Evolutionary conservation across 169 alveolate species (phyloP).

Genomic region (Eimeria acervulina): DNA sequence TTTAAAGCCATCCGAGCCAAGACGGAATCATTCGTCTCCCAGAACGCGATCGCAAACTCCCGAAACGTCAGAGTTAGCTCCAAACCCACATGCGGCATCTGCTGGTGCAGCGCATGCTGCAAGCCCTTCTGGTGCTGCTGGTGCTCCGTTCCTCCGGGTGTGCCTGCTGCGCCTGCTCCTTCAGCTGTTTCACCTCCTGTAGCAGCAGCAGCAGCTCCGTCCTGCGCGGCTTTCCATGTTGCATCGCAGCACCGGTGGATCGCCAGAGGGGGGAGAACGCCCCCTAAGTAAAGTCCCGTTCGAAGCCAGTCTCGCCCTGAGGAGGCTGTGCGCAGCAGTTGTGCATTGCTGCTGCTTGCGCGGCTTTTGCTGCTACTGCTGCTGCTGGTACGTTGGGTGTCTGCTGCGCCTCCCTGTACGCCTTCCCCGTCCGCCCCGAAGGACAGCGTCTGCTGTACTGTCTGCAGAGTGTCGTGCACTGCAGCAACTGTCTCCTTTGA

Average conservation of each 20-base stretch:
- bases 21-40: constrained; percentile 51
- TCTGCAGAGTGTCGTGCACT: constrained; percentile 78
- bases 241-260: background rate
- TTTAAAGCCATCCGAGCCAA: constrained; percentile 54
- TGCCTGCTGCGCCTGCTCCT: constrained; percentile 18
- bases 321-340: background rate
- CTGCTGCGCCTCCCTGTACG: background rate
- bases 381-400: background rate
- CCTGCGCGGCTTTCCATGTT: background rate
- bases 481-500: constrained; percentile 80
- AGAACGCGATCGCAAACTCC: constrained; percentile 79
- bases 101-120: constrained; percentile 40
- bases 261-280: constrained; percentile 13
- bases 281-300: constrained; percentile 22
- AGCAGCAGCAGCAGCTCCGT: background rate
- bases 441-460: constrained; percentile 77
- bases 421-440: constrained; percentile 30
- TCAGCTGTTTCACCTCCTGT: constrained; percentile 10
- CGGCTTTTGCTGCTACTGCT: background rate
- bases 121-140: background rate
- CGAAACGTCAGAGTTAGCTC: constrained; percentile 41
- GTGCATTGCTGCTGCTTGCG: background rate
- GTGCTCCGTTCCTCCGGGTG: constrained; percentile 29
- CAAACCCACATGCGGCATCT: constrained; percentile 12
- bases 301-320: constrained; percentile 42